Evolutionary conservation across 805 yeast genomes (phyloP), one percentile per base, ranked within the genome.

Genomic region (Tetrapisispora iriomotensis): DNA sequence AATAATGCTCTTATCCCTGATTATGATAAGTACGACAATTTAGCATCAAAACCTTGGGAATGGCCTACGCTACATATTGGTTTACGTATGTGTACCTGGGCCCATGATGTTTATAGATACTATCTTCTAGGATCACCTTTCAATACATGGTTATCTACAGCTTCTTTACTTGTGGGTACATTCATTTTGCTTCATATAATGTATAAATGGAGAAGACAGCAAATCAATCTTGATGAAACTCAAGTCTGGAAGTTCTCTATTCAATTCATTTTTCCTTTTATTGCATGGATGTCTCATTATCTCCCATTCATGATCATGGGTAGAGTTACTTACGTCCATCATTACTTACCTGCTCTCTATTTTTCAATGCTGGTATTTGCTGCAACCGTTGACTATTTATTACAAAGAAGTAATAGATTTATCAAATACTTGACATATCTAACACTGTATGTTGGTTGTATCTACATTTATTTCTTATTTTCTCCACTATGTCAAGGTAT

Each of bases 321-420:
- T 10, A 82, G 98, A 68, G 96, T 92, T 41, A 87, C 95, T 2
- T 90, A 92, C 60, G 92, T 90, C 25, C 98, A 90, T 64, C 98
- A 90, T 61, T 90, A 90, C 62, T 75, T 87, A 49, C 98, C 98
- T 12, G 95, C 97, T 1, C 71, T 88, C 46, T 90, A 83, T 65
- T 90, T 90, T 67, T 97, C 97, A 37, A 80, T 87, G 68, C 66
- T 88, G 47, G 79, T 85, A 13, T 58, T 65, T 53, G 66, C 63
- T 20, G 54, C 55, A 51, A 43, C 54, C 25, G 41, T 63, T 29
- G 63, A 58, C 37, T 31, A 55, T 40, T 30, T 34, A 20, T 36
- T 60, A 17, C 47, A 54, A 24, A 36, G 53, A 40, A 40, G 50
- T 38, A 45, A 41, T 13, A 32, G 47, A 15, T 52, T 53, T 26